Evolutionary conservation across 441 rosid genomes (phyloP), one percentile per base, ranked within the genome.

Genomic region (Bruguiera hainesii): DNA sequence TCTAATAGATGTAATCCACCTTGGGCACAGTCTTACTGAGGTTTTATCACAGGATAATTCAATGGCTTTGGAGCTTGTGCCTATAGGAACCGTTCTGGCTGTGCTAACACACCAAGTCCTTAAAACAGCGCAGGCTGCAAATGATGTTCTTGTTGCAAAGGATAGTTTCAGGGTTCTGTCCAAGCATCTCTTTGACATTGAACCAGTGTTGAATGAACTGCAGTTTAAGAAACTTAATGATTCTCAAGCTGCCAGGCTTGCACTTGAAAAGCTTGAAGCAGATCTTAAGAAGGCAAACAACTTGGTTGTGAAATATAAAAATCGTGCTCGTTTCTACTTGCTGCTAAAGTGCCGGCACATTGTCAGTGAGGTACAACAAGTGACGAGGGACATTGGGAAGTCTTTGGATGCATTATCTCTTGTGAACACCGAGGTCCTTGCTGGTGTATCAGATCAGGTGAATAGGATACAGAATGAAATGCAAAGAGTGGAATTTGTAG

Each of bases 61-160:
- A 60, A 84, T 85, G 89, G 76, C 80, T 0, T 50, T 87, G 84
- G 92, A 85, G 77, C 86, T 87, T 29, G 23, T 87, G 64, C 92
- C 92, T 19, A 79, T 87, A n/a, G 92, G 89, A 61, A 85, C 92
- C 23, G 75, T 82, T 57, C 76, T 87, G 69, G 87, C 88, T 59
- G 83, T 87, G 64, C 72, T 87, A 59, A 79, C 85, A 60, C 76
- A 72, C 63, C 88, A 87, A 75, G 87, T 85, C 33, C 67, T 87
- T 39, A 85, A 83, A 82, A 87, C 89, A 60, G 92, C 92, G 42
- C 85, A 81, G 61, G 89, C 92, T 73, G 89, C 92, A 64, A 87
- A 83, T 50, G 83, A 87, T 73, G 72, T 87, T 64, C 53, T 87
- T 3, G 62, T 83, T 15, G 89, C 85, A 82, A 87, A 81, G 74